Conservation (phyloP, 495 filamentous ascomycete genomes). For the Lineolata rhizophorae region DNA sequence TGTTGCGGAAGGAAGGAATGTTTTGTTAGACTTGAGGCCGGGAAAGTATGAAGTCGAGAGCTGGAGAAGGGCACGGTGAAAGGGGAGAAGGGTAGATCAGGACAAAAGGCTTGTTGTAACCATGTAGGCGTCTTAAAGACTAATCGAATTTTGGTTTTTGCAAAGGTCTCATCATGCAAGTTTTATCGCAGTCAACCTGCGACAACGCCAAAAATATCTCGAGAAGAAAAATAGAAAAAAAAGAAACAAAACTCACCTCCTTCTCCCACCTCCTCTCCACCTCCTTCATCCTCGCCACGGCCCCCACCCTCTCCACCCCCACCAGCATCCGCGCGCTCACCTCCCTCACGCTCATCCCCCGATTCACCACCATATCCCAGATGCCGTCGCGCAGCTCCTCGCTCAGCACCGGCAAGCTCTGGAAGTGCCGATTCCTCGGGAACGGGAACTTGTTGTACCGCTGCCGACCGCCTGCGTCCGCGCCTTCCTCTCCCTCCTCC, state of each 20-base stretch:
- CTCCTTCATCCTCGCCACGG: conserved; percentile 70
- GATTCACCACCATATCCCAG: conserved; percentile 37
- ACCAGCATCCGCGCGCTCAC: conserved; percentile 62
- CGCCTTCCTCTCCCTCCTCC: conserved; percentile 5
- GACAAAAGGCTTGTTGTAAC: conserved; percentile 26
- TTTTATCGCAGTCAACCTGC: too few relatives aligned
- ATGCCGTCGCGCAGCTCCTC: conserved; percentile 57
- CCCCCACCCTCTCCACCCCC: conserved; percentile 70
- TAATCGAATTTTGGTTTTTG: conserved; percentile 67
- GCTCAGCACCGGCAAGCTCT: conserved; percentile 50
- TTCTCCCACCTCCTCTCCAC: conserved; percentile 56
- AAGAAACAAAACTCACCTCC: conserved; percentile 34
- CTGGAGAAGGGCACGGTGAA: conserved; percentile 13
- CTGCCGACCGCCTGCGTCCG: conserved; percentile 12
- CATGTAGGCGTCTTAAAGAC: conserved; percentile 84
- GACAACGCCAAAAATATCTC: too few relatives aligned
- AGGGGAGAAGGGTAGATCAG: too few relatives aligned
- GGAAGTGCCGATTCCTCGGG: conserved; percentile 51
- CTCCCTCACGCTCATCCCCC: conserved; percentile 46
- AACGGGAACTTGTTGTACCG: conserved; percentile 34
- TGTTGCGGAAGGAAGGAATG: conserved; percentile 15
- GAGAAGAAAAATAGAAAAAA: conserved; percentile 9
- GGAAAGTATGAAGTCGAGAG: conserved; percentile 1
- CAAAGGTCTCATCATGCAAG: conserved; percentile 51
- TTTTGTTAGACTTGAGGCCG: conserved; percentile 2